Percentiles rank a stretch among this genome's conserved stretches.
These are phyloP conservation scores for Auriculariales sp. DNA, from an alignment of 768 basidiomycete genomes.

Conservation along the genomic window DNA sequence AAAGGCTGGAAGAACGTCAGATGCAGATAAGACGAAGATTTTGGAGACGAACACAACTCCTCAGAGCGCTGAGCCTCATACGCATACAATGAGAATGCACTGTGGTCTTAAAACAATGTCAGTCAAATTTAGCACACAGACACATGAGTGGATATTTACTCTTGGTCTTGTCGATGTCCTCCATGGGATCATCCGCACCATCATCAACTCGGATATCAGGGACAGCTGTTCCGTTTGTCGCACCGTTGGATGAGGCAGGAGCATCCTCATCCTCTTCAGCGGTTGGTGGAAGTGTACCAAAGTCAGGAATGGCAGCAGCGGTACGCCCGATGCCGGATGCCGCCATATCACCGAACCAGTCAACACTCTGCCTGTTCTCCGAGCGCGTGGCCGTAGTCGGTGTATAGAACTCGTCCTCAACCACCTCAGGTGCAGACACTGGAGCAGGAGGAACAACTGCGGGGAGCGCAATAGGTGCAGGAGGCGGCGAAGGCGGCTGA, in stretches of 20 bases:
- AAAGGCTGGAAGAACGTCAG: conserved; percentile 38
- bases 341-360: conserved; percentile 84
- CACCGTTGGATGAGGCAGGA: conserved; percentile 17
- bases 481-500: conserved; percentile 25
- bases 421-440: neutral
- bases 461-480: conserved; percentile 13
- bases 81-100: conserved; percentile 67
- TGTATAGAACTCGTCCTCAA: neutral
- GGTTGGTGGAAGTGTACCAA: conserved; percentile 24
- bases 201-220: conserved; percentile 49
- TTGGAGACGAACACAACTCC: conserved; percentile 56
- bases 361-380: conserved; percentile 62
- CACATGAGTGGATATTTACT: conserved; percentile 25
- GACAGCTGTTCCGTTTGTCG: conserved; percentile 15
- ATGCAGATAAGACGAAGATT: neutral
- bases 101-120: conserved; percentile 35
- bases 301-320: conserved; percentile 24
- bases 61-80: conserved; percentile 80
- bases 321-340: conserved; percentile 34
- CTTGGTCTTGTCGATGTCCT: conserved; percentile 53
- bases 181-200: conserved; percentile 34
- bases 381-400: conserved; percentile 14
- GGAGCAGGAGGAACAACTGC: conserved; percentile 19
- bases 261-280: conserved; percentile 41
- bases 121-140: neutral